phyloP scores from a whole-genome alignment of 2,329 filamentous ascomycete genomes.

The Pestalotiopsis sp. region DNA sequence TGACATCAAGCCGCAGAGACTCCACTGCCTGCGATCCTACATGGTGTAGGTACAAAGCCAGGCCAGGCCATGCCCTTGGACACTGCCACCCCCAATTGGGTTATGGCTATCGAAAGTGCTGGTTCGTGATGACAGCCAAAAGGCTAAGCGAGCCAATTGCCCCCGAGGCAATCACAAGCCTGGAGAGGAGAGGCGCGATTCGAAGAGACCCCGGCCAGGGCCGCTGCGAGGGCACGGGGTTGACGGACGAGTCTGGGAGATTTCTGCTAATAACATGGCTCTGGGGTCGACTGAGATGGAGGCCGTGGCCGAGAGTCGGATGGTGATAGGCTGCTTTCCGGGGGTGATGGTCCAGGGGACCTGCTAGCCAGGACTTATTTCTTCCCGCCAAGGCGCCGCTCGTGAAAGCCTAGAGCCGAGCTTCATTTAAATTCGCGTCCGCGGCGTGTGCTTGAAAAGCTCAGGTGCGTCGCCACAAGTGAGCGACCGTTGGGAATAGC shows the following conservation, averaged over 20 bases:
- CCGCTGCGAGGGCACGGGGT: not conserved
- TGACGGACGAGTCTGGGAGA: not conserved
- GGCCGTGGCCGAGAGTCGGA: not conserved
- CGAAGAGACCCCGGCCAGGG: not conserved
- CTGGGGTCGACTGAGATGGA: not conserved
- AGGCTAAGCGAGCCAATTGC: constrained; percentile 8
- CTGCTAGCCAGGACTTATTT: not conserved
- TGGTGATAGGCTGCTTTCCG: not conserved
- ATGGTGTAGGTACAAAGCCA: too few species aligned
- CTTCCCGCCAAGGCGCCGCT: not conserved
- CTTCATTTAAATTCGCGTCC: not conserved
- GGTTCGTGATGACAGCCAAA: constrained; percentile 11
- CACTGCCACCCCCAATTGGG: constrained; percentile 10
- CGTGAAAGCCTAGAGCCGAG: not conserved
- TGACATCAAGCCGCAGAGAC: constrained; percentile 8
- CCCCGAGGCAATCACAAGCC: not conserved
- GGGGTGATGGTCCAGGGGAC: not conserved
- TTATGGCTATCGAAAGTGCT: not conserved
- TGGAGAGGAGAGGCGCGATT: not conserved
- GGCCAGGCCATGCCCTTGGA: not conserved
- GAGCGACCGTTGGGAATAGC: not conserved
- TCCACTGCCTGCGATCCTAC: constrained; percentile 5
- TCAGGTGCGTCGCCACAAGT: not conserved
- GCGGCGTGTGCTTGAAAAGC: not conserved
- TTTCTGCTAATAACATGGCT: too few species aligned